Conservation (phyloP, 805 yeast species). For the Saccharomycopsis fibuligera region DNA sequence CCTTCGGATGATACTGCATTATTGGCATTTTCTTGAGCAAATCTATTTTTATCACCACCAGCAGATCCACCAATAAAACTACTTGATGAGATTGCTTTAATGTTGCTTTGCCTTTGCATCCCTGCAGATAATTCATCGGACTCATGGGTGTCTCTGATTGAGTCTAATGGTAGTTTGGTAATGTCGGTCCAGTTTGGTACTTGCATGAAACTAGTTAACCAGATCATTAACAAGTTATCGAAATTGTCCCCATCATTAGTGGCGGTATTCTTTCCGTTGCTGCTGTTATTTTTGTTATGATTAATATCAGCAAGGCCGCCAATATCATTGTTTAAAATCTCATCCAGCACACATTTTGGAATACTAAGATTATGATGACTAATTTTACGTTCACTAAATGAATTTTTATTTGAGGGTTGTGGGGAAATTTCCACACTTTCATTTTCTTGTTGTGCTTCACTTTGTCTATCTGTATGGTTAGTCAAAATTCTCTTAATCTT, state of each 20-base stretch:
- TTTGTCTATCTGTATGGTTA: neutral
- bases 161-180: slow-evolving; percentile 3
- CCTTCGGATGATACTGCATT: slow-evolving; percentile 5
- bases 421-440: slow-evolving; percentile 19
- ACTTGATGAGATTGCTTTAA: neutral
- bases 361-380: slow-evolving; percentile 1
- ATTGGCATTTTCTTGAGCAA: neutral
- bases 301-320: neutral
- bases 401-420: slow-evolving; percentile 21
- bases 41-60: neutral
- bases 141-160: slow-evolving; percentile 8
- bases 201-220: slow-evolving; percentile 1
- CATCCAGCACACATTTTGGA: slow-evolving; percentile 6
- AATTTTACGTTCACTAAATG: slow-evolving; percentile 18
- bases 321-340: neutral
- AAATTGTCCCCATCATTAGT: neutral
- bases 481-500: neutral
- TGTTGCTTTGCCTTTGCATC: neutral
- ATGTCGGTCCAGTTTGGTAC: slow-evolving; percentile 13
- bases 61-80: neutral
- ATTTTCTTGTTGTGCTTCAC: neutral
- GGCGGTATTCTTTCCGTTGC: neutral
- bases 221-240: slow-evolving; percentile 3
- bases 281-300: neutral
- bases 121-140: neutral